Base-by-base conservation (phyloP, 2,329 filamentous ascomycete genomes). In the Ilyonectria mors-panacis region DNA sequence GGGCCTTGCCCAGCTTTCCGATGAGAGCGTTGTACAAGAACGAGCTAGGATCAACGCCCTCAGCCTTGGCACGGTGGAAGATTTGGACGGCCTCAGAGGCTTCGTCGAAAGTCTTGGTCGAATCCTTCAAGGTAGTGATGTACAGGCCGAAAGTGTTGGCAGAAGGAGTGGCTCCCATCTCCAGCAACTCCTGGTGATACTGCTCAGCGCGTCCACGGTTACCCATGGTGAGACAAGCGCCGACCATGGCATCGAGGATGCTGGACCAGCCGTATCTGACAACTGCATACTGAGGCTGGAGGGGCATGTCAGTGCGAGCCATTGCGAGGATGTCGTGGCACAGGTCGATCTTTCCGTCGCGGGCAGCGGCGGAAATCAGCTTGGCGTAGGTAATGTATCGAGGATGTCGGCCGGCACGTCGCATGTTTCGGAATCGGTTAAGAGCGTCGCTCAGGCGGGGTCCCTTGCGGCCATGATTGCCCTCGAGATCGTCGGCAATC, bases 1-100 rank as follows among this genome's bases (percentile, higher is more conserved):
- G 93, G 63, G 96, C 96, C 87, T 98, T 98, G 78, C 96, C 96
- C 45, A 99, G 91, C 85, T 99, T 99, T 77, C 96, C 96, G 73
- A 99, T 99, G 33, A 99, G 87, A 57, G 96, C 96, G 76, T 99
- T 99, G 88, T 98, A 99, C 70, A 99, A 83, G 87, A 99, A 99
- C 0, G 95, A 97, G 54, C 93, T 97, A 21, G 96, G 95, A 82
- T 97, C 94, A 15, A 99, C 96, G 66, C 95, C 95, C 83, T 99
- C 96, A 13, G 92, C 86, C 84, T 97, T 94, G 65, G 96, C 95
- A 64, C 94, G 93, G 77, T 96, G 92, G 86, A 99, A 99, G 81
- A 99, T 97, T 84, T 97, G 97, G 78, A 98, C 92, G 63, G 96
- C 96, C 81, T 98, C 96, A 9, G 94, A 94, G 12, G 96, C 96